Evolutionary conservation across 2,329 filamentous ascomycete species (phyloP), one percentile per base, ranked within the genome.

Genomic region (Diaporthe sp.): DNA sequence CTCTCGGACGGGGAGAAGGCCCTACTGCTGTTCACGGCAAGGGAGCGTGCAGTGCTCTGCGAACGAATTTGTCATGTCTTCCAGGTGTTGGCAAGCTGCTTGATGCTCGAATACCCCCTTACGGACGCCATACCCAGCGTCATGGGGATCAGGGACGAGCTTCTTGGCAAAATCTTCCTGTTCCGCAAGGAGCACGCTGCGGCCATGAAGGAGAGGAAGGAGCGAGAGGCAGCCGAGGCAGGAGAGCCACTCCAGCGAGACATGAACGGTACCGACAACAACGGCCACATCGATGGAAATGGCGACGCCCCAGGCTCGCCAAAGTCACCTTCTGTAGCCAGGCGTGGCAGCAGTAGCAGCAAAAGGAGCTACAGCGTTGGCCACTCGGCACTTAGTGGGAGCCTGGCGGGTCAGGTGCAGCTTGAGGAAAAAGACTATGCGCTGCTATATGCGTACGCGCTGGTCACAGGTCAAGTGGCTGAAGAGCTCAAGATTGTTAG

Each of bases 71-170:
- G 95, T 81, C 97, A 98, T 88, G 89, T 99, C 22, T 91, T 91
- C 77, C 88, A 92, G 80, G 97, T 98, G 8, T 90, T 99, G 76
- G 97, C 97, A 1, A 97, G 94, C 55, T 97, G 94, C 19, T 92
- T 98, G 85, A 98, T 97, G 87, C 89, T 98, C 12, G 96, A 98
- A 83, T 98, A 98, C 79, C 96, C 97, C 0, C 88, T 99, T 74
- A 96, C 94, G 47, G 95, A 98, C 80, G 94, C 94, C 17, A 88
- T 98, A 55, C 97, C 97, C 0, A 95, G 92, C 75, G 94, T 97
- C 42, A 91, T 94, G 66, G 91, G 94, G 81, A 92, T 93, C 53
- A 90, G 97, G 76, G 96, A 99, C 81, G 88, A 94, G 74, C 86
- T 98, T 59, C 87, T 99, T 30, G 94, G 94, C 27, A 96, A 94